A percentile compares a stretch with the other conserved stretches of the same genome.
phyloP scores from a whole-genome alignment of 441 rosid genomes.

The Breynia disticha region DNA sequence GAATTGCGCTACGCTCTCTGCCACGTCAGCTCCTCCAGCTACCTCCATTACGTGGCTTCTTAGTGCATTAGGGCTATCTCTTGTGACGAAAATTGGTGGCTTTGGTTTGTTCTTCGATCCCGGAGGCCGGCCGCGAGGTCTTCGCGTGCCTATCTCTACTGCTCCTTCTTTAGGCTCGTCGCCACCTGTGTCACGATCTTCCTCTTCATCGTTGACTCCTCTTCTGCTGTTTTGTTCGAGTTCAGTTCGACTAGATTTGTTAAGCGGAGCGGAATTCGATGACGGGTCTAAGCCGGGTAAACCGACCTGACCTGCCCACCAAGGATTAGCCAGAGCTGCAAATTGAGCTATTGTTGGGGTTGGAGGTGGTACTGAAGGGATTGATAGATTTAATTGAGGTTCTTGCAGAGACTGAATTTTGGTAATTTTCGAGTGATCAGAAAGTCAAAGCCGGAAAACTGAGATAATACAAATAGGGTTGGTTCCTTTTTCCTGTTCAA shows the following conservation, averaged over 20 bases:
- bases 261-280: conserved; percentile 27
- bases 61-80: conserved; percentile 84
- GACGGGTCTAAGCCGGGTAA: conserved; percentile 51
- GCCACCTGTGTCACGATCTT: conserved; percentile 37
- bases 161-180: conserved; percentile 38
- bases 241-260: conserved; percentile 26
- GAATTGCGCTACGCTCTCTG: conserved; percentile 60
- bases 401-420: conserved; percentile 4
- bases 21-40: conserved; percentile 55
- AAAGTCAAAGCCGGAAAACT: conserved; percentile 27
- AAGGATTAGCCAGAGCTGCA: conserved; percentile 64
- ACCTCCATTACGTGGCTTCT: conserved; percentile 85
- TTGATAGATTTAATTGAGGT: neutral
- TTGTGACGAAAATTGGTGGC: conserved; percentile 71
- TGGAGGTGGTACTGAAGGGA: neutral
- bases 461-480: neutral
- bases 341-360: neutral
- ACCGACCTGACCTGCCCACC: conserved; percentile 75
- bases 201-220: conserved; percentile 30
- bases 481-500: no score
- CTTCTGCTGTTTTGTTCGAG: conserved; percentile 16
- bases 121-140: conserved; percentile 76
- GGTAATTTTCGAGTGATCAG: conserved; percentile 16
- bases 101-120: conserved; percentile 81
- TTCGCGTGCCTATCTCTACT: conserved; percentile 30